Evolutionary conservation across 2,329 filamentous ascomycete species (phyloP).

Genomic region (Curvularia verruculosa): DNA sequence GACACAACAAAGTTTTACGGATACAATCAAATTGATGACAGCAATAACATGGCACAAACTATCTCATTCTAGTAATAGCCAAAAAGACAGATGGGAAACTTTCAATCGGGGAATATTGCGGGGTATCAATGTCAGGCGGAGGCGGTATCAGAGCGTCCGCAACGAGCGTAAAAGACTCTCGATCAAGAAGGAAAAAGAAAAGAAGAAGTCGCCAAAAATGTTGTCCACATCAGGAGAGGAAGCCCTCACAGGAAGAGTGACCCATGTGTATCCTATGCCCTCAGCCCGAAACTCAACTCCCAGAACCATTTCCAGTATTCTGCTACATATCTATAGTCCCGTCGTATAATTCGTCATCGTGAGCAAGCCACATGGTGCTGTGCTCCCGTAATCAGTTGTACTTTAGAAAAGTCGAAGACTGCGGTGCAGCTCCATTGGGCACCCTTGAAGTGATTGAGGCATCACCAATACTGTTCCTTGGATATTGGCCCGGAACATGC

Average conservation of each 20-base stretch:
- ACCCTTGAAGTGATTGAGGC: background rate
- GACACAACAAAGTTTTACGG: background rate
- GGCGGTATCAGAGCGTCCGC: background rate
- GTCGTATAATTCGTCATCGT: background rate
- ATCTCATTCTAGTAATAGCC: background rate
- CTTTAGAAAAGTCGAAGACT: slow-evolving; percentile 1
- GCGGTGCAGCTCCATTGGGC: background rate
- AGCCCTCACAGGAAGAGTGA: background rate
- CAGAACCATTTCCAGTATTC: background rate
- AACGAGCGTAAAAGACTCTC: slow-evolving; percentile 1
- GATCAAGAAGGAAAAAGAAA: slow-evolving; percentile 4
- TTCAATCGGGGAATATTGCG: slow-evolving; percentile 2
- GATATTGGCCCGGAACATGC: slow-evolving; percentile 73
- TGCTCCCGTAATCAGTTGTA: background rate
- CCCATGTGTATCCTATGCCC: slow-evolving; percentile 2
- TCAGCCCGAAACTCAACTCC: background rate
- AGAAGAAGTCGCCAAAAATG: background rate
- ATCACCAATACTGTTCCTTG: slow-evolving; percentile 35
- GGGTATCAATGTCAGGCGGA: slow-evolving; percentile 11
- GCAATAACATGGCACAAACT: background rate
- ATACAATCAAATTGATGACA: background rate
- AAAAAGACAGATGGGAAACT: background rate
- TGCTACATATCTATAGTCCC: background rate
- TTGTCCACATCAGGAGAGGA: background rate
- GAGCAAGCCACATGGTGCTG: background rate